Percentiles rank a stretch among this genome's conserved stretches.
Evolutionary conservation across 805 yeast species (phyloP).

Genomic region (Priceomyces carsonii): DNA sequence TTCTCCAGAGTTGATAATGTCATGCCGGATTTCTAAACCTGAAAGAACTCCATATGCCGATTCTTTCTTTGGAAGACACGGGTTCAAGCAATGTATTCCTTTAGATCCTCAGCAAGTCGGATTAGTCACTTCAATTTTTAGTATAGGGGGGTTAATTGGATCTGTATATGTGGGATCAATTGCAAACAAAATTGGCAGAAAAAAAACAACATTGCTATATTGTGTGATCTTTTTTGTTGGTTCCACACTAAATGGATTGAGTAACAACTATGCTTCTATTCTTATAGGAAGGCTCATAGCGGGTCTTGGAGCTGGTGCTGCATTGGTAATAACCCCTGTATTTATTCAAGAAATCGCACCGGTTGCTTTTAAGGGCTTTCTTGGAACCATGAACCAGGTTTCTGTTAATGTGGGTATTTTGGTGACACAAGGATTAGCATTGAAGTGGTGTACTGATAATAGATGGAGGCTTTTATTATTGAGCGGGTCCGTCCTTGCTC

Average conservation of each 20-base stretch:
- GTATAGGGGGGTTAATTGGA: slow-evolving; percentile 82
- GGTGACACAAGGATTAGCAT: slow-evolving; percentile 73
- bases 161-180: slow-evolving; percentile 66
- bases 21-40: slow-evolving; percentile 48
- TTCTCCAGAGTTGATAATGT: slow-evolving; percentile 76
- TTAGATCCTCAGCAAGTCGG: slow-evolving; percentile 64
- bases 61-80: slow-evolving; percentile 43
- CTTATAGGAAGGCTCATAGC: slow-evolving; percentile 71
- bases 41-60: slow-evolving; percentile 30
- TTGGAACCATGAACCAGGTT: slow-evolving; percentile 91
- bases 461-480: slow-evolving; percentile 75
- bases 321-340: slow-evolving; percentile 83
- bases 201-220: slow-evolving; percentile 51
- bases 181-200: slow-evolving; percentile 69
- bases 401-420: slow-evolving; percentile 84
- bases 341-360: slow-evolving; percentile 83
- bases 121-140: slow-evolving; percentile 71
- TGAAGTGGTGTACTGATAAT: slow-evolving; percentile 60
- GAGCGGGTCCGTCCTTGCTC: slow-evolving; percentile 59
- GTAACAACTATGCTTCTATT: slow-evolving; percentile 45
- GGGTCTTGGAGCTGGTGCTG: slow-evolving; percentile 86
- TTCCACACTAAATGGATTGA: slow-evolving; percentile 56
- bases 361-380: slow-evolving; percentile 59
- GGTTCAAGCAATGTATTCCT: slow-evolving; percentile 53
- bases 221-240: slow-evolving; percentile 58